phyloP scores from a whole-genome alignment of 2,329 filamentous ascomycete genomes.

The Paecilomyces dactylethromorphus region DNA sequence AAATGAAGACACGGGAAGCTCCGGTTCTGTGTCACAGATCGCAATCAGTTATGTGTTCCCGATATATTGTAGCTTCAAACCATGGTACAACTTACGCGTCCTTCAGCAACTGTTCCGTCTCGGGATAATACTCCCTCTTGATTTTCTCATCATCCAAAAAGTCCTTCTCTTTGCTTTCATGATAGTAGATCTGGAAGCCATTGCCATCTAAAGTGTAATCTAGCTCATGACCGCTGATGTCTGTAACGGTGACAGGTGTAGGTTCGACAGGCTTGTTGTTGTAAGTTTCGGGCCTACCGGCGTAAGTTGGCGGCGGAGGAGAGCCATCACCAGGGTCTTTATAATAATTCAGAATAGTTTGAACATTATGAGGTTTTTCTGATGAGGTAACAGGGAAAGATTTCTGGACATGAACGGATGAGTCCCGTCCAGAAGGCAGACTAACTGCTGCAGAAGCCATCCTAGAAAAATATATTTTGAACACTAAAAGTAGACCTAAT shows the following conservation, averaged over 20 bases:
- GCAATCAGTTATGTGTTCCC: not conserved
- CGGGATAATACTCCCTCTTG: constrained; percentile 37
- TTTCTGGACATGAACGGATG: constrained; percentile 6
- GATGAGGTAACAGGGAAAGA: constrained; percentile 8
- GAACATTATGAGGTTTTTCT: constrained; percentile 27
- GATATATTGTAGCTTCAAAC: not conserved
- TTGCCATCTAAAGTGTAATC: constrained; percentile 41
- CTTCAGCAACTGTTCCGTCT: constrained; percentile 42
- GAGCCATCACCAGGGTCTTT: constrained; percentile 38
- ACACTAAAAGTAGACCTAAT: not conserved
- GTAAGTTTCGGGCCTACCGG: constrained; percentile 33
- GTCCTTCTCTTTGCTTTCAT: constrained; percentile 28
- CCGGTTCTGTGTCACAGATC: constrained; percentile 25
- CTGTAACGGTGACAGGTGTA: constrained; percentile 32
- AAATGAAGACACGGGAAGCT: constrained; percentile 40
- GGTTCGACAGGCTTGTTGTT: constrained; percentile 34
- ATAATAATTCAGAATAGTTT: constrained; percentile 42
- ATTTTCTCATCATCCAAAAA: constrained; percentile 40
- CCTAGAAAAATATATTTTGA: not conserved
- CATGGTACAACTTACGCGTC: constrained; percentile 19
- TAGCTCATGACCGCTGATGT: constrained; percentile 37
- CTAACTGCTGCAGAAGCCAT: constrained; percentile 28
- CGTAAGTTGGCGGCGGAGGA: constrained; percentile 34
- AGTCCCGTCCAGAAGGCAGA: constrained; percentile 6
- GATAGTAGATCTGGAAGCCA: constrained; percentile 40